Percentiles rank a stretch among this genome's conserved stretches.
These are phyloP conservation scores for Camelina sativa DNA, from an alignment of 345 rosid species.

Conservation along the genomic window DNA sequence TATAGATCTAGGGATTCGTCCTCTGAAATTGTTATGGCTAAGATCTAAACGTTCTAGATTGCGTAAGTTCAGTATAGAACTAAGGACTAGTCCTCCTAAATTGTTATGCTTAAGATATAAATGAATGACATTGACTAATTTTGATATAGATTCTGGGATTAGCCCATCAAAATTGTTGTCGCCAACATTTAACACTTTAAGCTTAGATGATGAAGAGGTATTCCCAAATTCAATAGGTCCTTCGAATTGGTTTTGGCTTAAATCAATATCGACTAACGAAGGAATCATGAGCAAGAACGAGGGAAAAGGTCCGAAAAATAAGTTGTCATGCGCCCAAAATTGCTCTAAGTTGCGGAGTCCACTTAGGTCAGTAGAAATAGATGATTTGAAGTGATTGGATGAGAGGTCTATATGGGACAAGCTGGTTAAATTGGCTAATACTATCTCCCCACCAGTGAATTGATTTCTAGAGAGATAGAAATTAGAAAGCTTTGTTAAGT, in stretches of 20 bases:
- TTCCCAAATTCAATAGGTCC: neutral
- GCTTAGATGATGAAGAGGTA: neutral
- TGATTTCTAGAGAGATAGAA: too few species aligned
- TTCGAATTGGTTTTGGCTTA: neutral
- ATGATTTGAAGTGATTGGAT: too few species aligned
- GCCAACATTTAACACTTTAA: neutral
- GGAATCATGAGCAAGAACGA: slow-evolving; percentile 7
- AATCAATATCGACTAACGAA: neutral
- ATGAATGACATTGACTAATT: neutral
- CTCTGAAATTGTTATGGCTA: neutral
- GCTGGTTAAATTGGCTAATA: slow-evolving; percentile 11
- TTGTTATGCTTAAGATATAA: slow-evolving; percentile 7
- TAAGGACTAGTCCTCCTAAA: neutral
- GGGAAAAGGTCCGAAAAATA: neutral
- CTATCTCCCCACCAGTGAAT: too few species aligned
- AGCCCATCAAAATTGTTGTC: slow-evolving; percentile 2
- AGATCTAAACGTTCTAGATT: neutral
- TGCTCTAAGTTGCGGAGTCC: too few species aligned
- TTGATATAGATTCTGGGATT: neutral
- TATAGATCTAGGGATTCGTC: neutral
- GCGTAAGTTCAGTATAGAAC: neutral
- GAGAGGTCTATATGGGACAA: neutral
- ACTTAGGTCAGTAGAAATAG: too few species aligned
- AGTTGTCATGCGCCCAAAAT: too few species aligned
- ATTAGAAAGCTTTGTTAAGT: too few species aligned